Conservation (phyloP, 805 yeast genomes). For the Sugiyamaella smithiae region DNA sequence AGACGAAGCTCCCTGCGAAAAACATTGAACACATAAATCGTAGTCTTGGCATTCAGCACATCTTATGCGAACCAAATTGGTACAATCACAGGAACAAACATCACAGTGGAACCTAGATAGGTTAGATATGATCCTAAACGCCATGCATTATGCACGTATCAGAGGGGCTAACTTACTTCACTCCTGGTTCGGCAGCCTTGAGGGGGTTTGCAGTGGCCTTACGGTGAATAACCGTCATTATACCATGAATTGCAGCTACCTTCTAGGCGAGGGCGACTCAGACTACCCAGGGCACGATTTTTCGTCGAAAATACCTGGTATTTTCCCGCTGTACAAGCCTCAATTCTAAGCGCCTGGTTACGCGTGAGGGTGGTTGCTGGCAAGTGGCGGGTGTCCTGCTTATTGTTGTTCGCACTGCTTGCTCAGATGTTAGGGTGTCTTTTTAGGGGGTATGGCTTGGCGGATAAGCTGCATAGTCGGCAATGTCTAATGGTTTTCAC, state of each 20-base stretch:
- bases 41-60: slow-evolving; percentile 94
- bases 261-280: not conserved
- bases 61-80: slow-evolving; percentile 81
- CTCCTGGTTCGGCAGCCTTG: slow-evolving; percentile 38
- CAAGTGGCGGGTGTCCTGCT: slow-evolving; percentile 3
- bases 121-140: not conserved
- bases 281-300: not conserved
- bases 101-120: slow-evolving; percentile 55
- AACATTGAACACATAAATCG: slow-evolving; percentile 97
- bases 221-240: slow-evolving; percentile 39
- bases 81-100: slow-evolving; percentile 93
- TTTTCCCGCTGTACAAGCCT: not conserved
- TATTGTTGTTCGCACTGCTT: not conserved
- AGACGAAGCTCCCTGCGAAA: slow-evolving; percentile 74
- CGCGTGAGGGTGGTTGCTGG: slow-evolving; percentile 1
- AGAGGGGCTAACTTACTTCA: slow-evolving; percentile 30
- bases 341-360: not conserved
- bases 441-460: not conserved
- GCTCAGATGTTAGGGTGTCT: not conserved
- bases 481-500: no score
- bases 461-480: not conserved
- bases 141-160: not conserved
- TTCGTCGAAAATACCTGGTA: not conserved
- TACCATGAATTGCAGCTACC: not conserved
- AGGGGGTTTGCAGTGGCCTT: slow-evolving; percentile 33